Conservation (phyloP, 371 early-diverging fungal species). For the Rhizopus microsporus region DNA sequence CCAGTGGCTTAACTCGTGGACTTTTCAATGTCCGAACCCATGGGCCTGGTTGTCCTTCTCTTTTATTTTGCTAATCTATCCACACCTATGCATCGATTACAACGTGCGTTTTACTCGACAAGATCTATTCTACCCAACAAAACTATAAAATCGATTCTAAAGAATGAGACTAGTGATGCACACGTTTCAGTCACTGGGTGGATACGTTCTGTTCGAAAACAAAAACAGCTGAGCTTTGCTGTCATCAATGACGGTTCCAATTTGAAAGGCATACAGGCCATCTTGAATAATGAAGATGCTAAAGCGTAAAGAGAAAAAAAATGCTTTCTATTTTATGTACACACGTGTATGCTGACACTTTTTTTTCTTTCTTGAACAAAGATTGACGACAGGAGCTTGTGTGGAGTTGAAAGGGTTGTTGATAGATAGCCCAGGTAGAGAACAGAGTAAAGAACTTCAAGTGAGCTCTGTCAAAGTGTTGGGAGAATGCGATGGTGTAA, state of each 20-base stretch:
- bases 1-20: too few relatives aligned
- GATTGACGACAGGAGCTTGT: slow-evolving; percentile 71
- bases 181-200: slow-evolving; percentile 70
- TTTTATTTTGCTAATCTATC: too few relatives aligned
- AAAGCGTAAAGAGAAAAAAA: slow-evolving; percentile 44
- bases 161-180: slow-evolving; percentile 4
- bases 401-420: slow-evolving; percentile 69
- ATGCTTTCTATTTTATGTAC: not conserved
- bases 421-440: slow-evolving; percentile 68
- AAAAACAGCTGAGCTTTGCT: slow-evolving; percentile 77
- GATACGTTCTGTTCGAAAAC: slow-evolving; percentile 80
- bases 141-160: slow-evolving; percentile 21
- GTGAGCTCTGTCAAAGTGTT: slow-evolving; percentile 58
- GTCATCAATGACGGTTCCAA: slow-evolving; percentile 79
- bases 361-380: slow-evolving; percentile 16
- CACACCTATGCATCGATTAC: not conserved
- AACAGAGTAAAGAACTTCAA: slow-evolving; percentile 76
- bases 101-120: slow-evolving; percentile 9
- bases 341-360: not conserved
- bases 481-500: slow-evolving; percentile 69
- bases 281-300: slow-evolving; percentile 56
- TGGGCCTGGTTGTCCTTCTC: too few relatives aligned
- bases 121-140: slow-evolving; percentile 23
- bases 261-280: slow-evolving; percentile 72
- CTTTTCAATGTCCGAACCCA: too few relatives aligned